These are phyloP conservation scores for Aphelidium insulamus DNA, from an alignment of 371 early-diverging fungal genomes.

Conservation along the genomic window DNA sequence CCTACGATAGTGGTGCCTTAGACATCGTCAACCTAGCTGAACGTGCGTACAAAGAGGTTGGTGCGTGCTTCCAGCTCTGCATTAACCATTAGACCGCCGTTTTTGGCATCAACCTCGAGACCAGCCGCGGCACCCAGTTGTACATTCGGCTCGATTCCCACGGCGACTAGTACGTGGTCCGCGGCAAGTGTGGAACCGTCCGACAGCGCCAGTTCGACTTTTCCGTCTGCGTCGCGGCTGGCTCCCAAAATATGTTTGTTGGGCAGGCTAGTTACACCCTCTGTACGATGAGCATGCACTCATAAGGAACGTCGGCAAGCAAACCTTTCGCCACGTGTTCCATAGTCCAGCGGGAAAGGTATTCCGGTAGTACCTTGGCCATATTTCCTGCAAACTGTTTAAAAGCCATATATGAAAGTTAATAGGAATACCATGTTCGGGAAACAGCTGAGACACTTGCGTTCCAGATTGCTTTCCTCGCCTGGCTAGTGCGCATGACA, in stretches of 20 bases:
- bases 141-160: conserved; percentile 43
- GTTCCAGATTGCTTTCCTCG: conserved; percentile 16
- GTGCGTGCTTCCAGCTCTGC: conserved; percentile 46
- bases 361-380: conserved; percentile 42
- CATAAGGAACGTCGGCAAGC: too few relatives aligned
- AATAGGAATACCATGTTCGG: conserved; percentile 28
- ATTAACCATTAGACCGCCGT: conserved; percentile 46
- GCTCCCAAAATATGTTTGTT: too few relatives aligned
- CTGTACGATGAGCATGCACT: too few relatives aligned
- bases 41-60: too few relatives aligned
- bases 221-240: too few relatives aligned
- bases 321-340: conserved; percentile 22
- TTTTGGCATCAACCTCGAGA: conserved; percentile 36
- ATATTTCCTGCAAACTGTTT: too few relatives aligned
- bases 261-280: conserved; percentile 19
- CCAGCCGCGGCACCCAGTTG: conserved; percentile 39
- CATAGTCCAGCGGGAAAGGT: conserved; percentile 46
- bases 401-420: too few relatives aligned
- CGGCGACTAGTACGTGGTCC: conserved; percentile 47
- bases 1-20: too few relatives aligned
- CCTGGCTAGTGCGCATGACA: conserved; percentile 38
- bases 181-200: conserved; percentile 18
- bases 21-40: too few relatives aligned
- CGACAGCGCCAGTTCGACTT: conserved; percentile 15
- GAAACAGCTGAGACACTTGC: conserved; percentile 43